These are phyloP conservation scores for Nigrograna mackinnonii DNA, from an alignment of 2,329 filamentous ascomycete species.

Conservation along the genomic window DNA sequence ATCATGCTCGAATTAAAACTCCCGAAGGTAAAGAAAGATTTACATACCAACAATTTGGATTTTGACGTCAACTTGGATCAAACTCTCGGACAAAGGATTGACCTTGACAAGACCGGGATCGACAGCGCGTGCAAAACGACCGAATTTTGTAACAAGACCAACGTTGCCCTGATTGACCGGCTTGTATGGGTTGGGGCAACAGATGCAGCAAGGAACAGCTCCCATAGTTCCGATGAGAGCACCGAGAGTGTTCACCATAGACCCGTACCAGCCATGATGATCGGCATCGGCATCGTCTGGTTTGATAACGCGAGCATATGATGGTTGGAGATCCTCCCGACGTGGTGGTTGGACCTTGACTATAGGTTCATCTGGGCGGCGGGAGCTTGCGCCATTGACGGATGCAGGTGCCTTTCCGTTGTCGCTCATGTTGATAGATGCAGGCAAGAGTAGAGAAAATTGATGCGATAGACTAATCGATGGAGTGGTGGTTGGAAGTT, in stretches of 20 bases:
- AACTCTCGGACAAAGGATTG: slow-evolving; percentile 88
- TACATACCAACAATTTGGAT: slow-evolving; percentile 83
- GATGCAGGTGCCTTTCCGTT: slow-evolving; percentile 44
- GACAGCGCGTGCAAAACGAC: slow-evolving; percentile 90
- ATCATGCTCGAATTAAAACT: no score
- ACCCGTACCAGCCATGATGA: slow-evolving; percentile 85
- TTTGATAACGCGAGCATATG: slow-evolving; percentile 71
- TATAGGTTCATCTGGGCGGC: slow-evolving; percentile 32
- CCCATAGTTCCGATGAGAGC: slow-evolving; percentile 75
- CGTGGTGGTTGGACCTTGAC: slow-evolving; percentile 76
- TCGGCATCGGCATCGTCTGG: slow-evolving; percentile 67
- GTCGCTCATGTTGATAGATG: slow-evolving; percentile 30
- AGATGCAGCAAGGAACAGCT: slow-evolving; percentile 86
- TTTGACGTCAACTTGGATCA: slow-evolving; percentile 96
- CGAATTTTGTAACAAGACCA: slow-evolving; percentile 93
- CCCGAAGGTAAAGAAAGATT: background rate
- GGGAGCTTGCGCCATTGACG: slow-evolving; percentile 11
- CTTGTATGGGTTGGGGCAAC: slow-evolving; percentile 96
- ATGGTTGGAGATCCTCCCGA: slow-evolving; percentile 81
- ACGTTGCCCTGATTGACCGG: slow-evolving; percentile 91
- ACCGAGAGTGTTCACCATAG: slow-evolving; percentile 81
- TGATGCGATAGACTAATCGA: no score
- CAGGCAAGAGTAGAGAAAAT: no score
- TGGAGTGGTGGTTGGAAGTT: slow-evolving; percentile 12
- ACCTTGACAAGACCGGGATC: slow-evolving; percentile 97